phyloP scores from a whole-genome alignment of 1,139 yeast species.

The Kurtzmaniella quercitrusa region DNA sequence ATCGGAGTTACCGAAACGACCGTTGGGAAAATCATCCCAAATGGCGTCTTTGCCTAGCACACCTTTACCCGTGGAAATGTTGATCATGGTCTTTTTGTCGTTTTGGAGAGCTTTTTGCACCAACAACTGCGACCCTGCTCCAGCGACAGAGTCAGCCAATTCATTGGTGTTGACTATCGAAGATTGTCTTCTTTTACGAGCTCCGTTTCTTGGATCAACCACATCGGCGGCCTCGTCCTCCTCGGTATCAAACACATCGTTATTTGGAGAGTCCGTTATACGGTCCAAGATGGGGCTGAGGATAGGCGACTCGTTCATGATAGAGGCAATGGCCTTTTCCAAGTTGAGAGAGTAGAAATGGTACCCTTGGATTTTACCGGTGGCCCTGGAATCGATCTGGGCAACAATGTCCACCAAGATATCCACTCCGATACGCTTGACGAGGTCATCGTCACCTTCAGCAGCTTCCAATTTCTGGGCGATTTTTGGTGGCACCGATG shows the following conservation, averaged over 20 bases:
- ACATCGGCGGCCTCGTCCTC: slow-evolving; percentile 16
- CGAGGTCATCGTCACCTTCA: slow-evolving; percentile 76
- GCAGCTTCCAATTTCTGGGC: slow-evolving; percentile 47
- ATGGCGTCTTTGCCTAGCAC: slow-evolving; percentile 87
- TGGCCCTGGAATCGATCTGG: slow-evolving; percentile 47
- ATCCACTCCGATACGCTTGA: slow-evolving; percentile 79
- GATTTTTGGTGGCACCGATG: slow-evolving; percentile 61
- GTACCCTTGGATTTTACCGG: slow-evolving; percentile 65
- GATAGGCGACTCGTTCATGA: slow-evolving; percentile 57
- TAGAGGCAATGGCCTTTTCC: slow-evolving; percentile 87
- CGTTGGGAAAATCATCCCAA: slow-evolving; percentile 98
- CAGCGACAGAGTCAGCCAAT: slow-evolving; percentile 31
- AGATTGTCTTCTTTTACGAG: slow-evolving; percentile 35
- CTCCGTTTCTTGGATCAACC: slow-evolving; percentile 6
- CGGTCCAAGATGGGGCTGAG: slow-evolving; percentile 29
- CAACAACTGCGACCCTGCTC: slow-evolving; percentile 4
- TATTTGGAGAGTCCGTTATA: slow-evolving; percentile 14
- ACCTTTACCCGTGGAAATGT: slow-evolving; percentile 83
- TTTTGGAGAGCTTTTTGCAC: slow-evolving; percentile 19
- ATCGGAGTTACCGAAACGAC: slow-evolving; percentile 94
- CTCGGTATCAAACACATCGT: slow-evolving; percentile 33
- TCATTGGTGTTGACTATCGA: slow-evolving; percentile 44
- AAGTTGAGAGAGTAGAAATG: slow-evolving; percentile 88
- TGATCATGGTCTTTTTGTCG: slow-evolving; percentile 54
- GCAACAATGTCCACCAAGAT: slow-evolving; percentile 62